Percentiles rank a stretch among this genome's conserved stretches.
Evolutionary conservation across 805 yeast genomes (phyloP).

Genomic region (Ogataea saltuana): DNA sequence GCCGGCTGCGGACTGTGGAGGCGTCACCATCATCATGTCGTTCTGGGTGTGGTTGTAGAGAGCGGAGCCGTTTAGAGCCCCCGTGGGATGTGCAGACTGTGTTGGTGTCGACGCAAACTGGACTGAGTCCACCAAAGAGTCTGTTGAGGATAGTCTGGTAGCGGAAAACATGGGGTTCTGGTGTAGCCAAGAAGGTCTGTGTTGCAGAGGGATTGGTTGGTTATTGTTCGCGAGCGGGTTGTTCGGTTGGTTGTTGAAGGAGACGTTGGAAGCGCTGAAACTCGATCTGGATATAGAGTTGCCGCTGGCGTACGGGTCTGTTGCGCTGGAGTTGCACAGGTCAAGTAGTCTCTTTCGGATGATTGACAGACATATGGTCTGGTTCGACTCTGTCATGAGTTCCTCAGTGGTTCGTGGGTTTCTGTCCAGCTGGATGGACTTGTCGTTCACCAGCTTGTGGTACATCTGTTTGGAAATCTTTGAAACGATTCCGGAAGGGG

Average conservation of each 20-base stretch:
- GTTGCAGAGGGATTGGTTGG: slow-evolving; percentile 11
- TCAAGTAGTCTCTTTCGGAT: slow-evolving; percentile 37
- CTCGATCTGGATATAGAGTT: slow-evolving; percentile 30
- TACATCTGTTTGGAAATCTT: slow-evolving; percentile 59
- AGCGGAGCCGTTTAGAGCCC: slow-evolving; percentile 9
- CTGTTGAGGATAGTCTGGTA: slow-evolving; percentile 36
- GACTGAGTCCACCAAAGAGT: slow-evolving; percentile 37
- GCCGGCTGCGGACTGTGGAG: slow-evolving; percentile 24
- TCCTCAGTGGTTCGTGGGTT: slow-evolving; percentile 31
- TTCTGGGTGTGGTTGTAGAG: slow-evolving; percentile 11
- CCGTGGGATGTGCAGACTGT: slow-evolving; percentile 11
- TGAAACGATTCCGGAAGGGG: slow-evolving; percentile 67
- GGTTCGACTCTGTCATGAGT: slow-evolving; percentile 26
- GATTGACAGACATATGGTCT: slow-evolving; percentile 30
- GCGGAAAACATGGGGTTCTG: slow-evolving; percentile 34
- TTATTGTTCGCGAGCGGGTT: not conserved
- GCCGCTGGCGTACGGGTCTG: slow-evolving; percentile 16
- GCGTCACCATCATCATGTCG: slow-evolving; percentile 21
- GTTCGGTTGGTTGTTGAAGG: slow-evolving; percentile 10
- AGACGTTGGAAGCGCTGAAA: slow-evolving; percentile 23
- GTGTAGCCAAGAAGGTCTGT: slow-evolving; percentile 39
- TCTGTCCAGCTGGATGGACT: slow-evolving; percentile 29
- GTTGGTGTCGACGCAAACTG: slow-evolving; percentile 22
- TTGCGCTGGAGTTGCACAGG: slow-evolving; percentile 30
- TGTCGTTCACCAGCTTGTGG: slow-evolving; percentile 23